phyloP scores from a whole-genome alignment of 2,329 filamentous ascomycete species.

The Neofusicoccum sp. region DNA sequence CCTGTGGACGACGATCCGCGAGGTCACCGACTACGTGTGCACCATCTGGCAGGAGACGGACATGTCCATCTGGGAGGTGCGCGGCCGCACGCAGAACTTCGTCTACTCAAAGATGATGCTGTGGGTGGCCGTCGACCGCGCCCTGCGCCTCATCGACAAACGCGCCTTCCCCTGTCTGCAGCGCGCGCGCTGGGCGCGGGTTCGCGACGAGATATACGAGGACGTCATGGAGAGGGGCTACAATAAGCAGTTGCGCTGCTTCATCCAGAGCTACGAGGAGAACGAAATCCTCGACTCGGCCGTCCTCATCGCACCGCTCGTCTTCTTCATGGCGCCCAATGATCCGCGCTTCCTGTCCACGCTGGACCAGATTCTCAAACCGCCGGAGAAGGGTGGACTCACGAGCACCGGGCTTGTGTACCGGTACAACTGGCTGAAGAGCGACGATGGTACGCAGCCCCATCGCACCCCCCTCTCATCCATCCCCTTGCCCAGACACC shows the following conservation, averaged over 20 bases:
- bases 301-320: constrained; percentile 72
- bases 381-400: constrained; percentile 71
- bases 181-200: constrained; percentile 62
- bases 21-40: constrained; percentile 68
- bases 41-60: constrained; percentile 64
- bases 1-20: constrained; percentile 68
- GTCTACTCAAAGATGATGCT: constrained; percentile 81
- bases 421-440: constrained; percentile 44
- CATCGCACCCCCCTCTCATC: constrained; percentile 52
- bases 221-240: constrained; percentile 78
- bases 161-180: constrained; percentile 73
- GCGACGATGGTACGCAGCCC: no score
- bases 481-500: constrained; percentile 25
- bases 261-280: constrained; percentile 74
- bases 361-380: constrained; percentile 67
- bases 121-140: constrained; percentile 78
- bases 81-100: constrained; percentile 73
- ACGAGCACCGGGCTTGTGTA: constrained; percentile 75
- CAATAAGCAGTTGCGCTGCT: constrained; percentile 66
- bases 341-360: constrained; percentile 73
- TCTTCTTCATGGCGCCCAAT: constrained; percentile 77
- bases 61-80: constrained; percentile 83
- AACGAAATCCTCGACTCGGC: constrained; percentile 69
- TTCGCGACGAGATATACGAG: constrained; percentile 68
- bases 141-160: constrained; percentile 71